phyloP scores from a whole-genome alignment of 2,329 filamentous ascomycete genomes.

The Colletotrichum sp. region DNA sequence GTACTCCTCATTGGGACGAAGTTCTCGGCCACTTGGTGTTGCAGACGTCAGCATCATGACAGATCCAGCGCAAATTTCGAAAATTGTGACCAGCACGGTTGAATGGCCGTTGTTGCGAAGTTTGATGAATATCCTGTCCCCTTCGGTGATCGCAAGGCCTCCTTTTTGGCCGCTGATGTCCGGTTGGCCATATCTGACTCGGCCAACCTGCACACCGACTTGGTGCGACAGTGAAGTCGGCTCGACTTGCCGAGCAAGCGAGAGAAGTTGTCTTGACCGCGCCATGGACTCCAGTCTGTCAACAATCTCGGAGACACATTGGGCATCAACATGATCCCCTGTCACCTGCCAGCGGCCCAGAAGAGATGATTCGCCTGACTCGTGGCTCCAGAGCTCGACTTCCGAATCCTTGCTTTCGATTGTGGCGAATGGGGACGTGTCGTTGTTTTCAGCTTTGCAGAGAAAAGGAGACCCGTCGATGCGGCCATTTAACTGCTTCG shows the following conservation, averaged over 20 bases:
- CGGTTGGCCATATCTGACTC: background rate
- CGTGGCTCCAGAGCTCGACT: background rate
- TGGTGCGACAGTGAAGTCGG: background rate
- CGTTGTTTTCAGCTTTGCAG: background rate
- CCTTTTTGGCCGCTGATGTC: background rate
- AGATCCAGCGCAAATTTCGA: background rate
- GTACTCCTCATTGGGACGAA: background rate
- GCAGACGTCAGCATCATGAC: background rate
- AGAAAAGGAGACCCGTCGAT: background rate
- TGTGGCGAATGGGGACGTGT: background rate
- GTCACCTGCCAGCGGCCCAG: background rate
- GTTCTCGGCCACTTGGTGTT: background rate
- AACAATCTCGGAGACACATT: background rate
- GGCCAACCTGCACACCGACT: background rate
- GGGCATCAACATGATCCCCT: background rate
- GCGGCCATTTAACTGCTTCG: background rate
- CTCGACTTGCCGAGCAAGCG: background rate
- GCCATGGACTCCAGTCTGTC: background rate
- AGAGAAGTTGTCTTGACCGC: background rate
- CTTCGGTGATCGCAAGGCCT: background rate
- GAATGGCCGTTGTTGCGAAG: background rate
- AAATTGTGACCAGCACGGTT: rapidly evolving
- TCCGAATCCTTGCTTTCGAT: rapidly evolving
- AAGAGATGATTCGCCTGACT: background rate
- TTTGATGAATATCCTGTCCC: background rate